A percentile compares a stretch with the other conserved stretches of the same genome.
Conservation (phyloP, 768 basidiomycete genomes). For the Zangia roseola region DNA sequence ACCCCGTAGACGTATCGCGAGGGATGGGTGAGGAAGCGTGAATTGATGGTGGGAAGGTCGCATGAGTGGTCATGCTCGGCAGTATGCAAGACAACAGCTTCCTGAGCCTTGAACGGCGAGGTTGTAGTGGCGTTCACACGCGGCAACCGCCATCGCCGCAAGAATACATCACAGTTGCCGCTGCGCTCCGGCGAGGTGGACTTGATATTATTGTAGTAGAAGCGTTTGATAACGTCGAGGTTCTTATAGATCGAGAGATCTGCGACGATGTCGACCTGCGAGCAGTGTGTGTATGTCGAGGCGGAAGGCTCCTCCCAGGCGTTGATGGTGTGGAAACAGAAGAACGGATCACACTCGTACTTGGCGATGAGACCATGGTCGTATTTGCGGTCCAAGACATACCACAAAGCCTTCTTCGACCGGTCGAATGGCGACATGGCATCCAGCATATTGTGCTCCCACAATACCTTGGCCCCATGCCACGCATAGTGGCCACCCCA, state of each 20-base stretch:
- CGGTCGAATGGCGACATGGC: conserved; percentile 33
- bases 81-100: conserved; percentile 19
- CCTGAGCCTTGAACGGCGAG: conserved; percentile 9
- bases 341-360: conserved; percentile 38
- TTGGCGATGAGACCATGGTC: conserved; percentile 37
- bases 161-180: conserved; percentile 16
- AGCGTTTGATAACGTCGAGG: conserved; percentile 30
- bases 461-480: conserved; percentile 29
- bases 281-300: conserved; percentile 11
- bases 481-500: conserved; percentile 33
- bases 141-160: conserved; percentile 33
- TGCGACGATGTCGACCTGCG: conserved; percentile 33
- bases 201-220: conserved; percentile 32
- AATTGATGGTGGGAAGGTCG: conserved; percentile 37
- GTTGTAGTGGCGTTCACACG: conserved; percentile 21
- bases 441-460: conserved; percentile 34
- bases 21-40: conserved; percentile 29
- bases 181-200: conserved; percentile 19
- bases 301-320: conserved; percentile 34
- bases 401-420: conserved; percentile 32
- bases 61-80: conserved; percentile 29
- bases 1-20: conserved; percentile 36
- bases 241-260: conserved; percentile 37
- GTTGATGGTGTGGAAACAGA: conserved; percentile 40
- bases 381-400: conserved; percentile 37